Base-by-base conservation (phyloP, 1,284 basidiomycete genomes). In the Ganoderma boninense region DNA sequence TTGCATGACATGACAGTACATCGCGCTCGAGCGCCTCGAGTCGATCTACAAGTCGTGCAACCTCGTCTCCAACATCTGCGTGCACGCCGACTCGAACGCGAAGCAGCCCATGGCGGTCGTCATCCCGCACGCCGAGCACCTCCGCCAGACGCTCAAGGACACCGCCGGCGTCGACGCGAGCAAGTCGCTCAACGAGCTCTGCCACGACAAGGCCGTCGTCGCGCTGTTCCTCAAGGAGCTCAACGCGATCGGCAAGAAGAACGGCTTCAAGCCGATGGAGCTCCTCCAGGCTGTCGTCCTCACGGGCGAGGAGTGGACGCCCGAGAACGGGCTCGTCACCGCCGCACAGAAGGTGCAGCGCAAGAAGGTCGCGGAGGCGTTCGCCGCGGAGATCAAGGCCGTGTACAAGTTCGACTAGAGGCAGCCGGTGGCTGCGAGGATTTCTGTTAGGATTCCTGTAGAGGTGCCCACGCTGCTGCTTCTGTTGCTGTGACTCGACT, bases 311-410 rank as follows among this genome's bases (percentile, higher is more conserved):
- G 96, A 97, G 83, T 97, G 96, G 96, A 97, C 95, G 23, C 94
- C 96, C 0, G 92, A 96, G 86, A 94, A 83, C 73, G 96, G 95
- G 64, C 86, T 96, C 65, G 89, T 97, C 49, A 97, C 96, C 0
- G 94, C 96, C 43, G 96, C 96, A 54, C 96, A 97, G 87, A 97
- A 97, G 88, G 87, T 97, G 63, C 94, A 96, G 85, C 84, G 96
- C 74, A 89, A 87, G 81, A 89, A 85, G 82, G 89, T 97, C 77
- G 87, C 89, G 73, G 87, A 92, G 80, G 83, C 84, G 76, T 97
- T 92, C 79, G 73, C 67, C 26, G 64, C 74, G 66, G 86, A 93
- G 80, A 93, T 97, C 80, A 87, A 92, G 85, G 54, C 52, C 35
- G 71, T 71, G 49, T 73, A 73, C 70, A 71, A 62, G 66, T 64